Evolutionary conservation across 805 yeast species (phyloP), one percentile per base, ranked within the genome.

Genomic region (Teunomyces gatunensis): DNA sequence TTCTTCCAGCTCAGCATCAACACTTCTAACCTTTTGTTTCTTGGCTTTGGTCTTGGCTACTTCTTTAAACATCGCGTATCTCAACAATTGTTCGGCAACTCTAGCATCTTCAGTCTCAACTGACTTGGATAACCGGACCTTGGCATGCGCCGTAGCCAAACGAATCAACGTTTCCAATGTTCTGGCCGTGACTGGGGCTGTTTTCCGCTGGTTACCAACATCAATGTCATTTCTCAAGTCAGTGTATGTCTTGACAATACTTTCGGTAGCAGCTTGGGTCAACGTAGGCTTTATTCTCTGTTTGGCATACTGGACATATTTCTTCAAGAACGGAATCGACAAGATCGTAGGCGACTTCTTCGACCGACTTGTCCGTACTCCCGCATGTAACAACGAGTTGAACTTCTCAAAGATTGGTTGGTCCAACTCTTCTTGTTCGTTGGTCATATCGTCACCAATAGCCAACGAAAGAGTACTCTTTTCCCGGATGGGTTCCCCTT

Each of bases 161-260:
- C 99, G 96, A 65, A 92, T 92, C 54, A 92, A 75, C 0, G 99
- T 92, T 68, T 92, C 99, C 56, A 92, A 75, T 4, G 98, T 94
- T 83, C 99, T 87, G n/a, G 98, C 96, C 1, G 99, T 92, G 55
- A 92, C 88, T 32, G 99, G 98, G 1, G 96, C 85, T 0, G 97
- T 91, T 60, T 83, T 79, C 45, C 86, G 80, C 55, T 84, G 87
- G 59, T 84, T 85, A 50, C 68, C 74, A 34, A 76, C 78, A 45
- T 76, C 70, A 47, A 77, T 78, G 53, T 85, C 87, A 64, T 90
- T 91, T 72, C 99, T 81, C 54, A 94, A 75, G 10, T 83, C 82
- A 2, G 96, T 74, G 63, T 92, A 94, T 13, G 87, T 81, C 46
- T 78, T 80, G 18, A 90, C 94, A 59, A 94, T 89, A 64, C 85